These are phyloP conservation scores for Penicillium coprophilum DNA, from an alignment of 495 filamentous ascomycete species.

Conservation along the genomic window DNA sequence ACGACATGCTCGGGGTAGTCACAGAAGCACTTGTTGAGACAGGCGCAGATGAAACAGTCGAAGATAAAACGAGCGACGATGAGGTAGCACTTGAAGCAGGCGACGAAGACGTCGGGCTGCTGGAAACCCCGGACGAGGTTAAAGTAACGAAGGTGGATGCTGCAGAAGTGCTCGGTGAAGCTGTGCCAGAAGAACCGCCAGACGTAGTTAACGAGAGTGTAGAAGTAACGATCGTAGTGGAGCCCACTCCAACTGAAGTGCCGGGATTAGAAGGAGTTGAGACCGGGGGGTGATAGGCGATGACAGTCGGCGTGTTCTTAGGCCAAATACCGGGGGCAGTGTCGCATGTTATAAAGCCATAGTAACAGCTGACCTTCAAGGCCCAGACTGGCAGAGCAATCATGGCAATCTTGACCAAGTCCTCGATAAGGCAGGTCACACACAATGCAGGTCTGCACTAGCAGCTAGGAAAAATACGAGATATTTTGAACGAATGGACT, in stretches of 20 bases:
- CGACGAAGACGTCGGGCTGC: neutral
- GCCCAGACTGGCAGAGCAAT: constrained; percentile 29
- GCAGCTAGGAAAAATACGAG: constrained; percentile 13
- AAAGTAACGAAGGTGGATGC: constrained; percentile 20
- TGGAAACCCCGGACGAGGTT: constrained; percentile 1
- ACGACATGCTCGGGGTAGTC: constrained; percentile 30
- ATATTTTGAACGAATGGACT: constrained; percentile 10
- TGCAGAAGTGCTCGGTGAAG: constrained; percentile 11
- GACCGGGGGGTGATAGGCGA: constrained; percentile 22
- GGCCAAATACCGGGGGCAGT: constrained; percentile 39
- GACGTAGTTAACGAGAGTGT: constrained; percentile 7
- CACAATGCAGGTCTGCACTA: constrained; percentile 23
- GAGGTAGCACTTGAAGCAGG: neutral
- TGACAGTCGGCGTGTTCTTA: constrained; percentile 25
- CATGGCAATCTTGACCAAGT: constrained; percentile 31
- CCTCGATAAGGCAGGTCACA: constrained; percentile 17
- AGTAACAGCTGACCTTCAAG: constrained; percentile 33
- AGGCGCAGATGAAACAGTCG: constrained; percentile 15
- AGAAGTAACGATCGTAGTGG: constrained; percentile 17
- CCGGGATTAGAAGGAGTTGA: constrained; percentile 15
- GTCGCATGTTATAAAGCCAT: constrained; percentile 42
- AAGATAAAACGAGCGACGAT: neutral
- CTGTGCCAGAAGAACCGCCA: constrained; percentile 15
- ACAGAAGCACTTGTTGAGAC: constrained; percentile 18
- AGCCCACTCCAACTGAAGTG: constrained; percentile 6